These are phyloP conservation scores for Eimeria praecox DNA, from an alignment of 169 alveolate genomes.

Conservation along the genomic window DNA sequence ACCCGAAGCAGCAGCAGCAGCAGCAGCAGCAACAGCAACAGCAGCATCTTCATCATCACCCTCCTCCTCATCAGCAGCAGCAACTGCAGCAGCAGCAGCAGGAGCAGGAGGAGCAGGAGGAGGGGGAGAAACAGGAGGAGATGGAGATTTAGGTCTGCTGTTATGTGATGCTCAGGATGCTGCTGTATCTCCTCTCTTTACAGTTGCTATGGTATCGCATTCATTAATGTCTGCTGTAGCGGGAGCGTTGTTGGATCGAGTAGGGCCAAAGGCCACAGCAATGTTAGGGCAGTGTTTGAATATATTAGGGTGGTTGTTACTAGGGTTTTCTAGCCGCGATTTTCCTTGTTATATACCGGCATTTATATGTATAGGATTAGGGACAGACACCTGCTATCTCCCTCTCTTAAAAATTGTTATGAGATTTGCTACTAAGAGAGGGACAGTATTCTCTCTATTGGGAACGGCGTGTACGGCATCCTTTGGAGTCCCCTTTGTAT, in stretches of 20 bases:
- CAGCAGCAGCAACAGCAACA: neutral
- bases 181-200: conserved; percentile 63
- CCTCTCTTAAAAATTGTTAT: conserved; percentile 46
- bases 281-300: conserved; percentile 71
- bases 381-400: conserved; percentile 77
- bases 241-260: conserved; percentile 73
- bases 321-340: neutral
- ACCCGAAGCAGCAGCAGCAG: neutral
- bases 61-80: neutral
- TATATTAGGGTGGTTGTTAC: conserved; percentile 60
- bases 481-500: conserved; percentile 76
- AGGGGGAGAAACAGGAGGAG: neutral
- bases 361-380: conserved; percentile 63
- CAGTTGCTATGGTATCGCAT: conserved; percentile 58
- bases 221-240: conserved; percentile 73
- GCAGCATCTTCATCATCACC: no score
- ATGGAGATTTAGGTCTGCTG: neutral
- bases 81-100: neutral
- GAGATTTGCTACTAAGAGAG: conserved; percentile 37
- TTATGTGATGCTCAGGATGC: conserved; percentile 77
- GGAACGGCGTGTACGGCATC: conserved; percentile 79
- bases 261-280: conserved; percentile 79
- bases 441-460: conserved; percentile 54
- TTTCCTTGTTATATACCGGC: conserved; percentile 50
- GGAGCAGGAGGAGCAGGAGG: neutral